Percentiles rank a stretch among this genome's conserved stretches.
Evolutionary conservation across 2,329 filamentous ascomycete species (phyloP).

Genomic region (Sclerotinia borealis): DNA sequence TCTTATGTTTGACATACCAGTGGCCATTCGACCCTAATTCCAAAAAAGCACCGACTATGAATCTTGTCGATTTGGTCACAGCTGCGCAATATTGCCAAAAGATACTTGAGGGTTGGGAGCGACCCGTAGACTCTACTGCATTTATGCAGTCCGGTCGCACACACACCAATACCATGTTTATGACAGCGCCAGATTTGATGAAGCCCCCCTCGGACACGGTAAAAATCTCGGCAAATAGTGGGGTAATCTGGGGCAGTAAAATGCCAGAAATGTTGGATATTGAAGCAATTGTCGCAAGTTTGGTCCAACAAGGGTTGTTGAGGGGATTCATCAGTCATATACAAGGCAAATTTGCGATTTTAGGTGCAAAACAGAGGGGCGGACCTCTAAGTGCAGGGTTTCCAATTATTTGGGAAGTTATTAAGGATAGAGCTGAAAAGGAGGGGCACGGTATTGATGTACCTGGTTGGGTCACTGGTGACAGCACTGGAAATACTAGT

Average conservation of each 20-base stretch:
- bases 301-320: slow-evolving; percentile 75
- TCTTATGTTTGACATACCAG: slow-evolving; percentile 74
- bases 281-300: slow-evolving; percentile 69
- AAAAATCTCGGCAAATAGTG: slow-evolving; percentile 50
- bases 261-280: slow-evolving; percentile 56
- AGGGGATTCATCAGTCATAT: slow-evolving; percentile 79
- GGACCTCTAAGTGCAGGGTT: slow-evolving; percentile 66
- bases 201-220: slow-evolving; percentile 42
- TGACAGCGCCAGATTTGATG: slow-evolving; percentile 38
- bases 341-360: slow-evolving; percentile 72
- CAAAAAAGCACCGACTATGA: slow-evolving; percentile 66
- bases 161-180: slow-evolving; percentile 44
- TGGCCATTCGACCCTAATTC: slow-evolving; percentile 52
- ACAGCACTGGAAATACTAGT: slow-evolving; percentile 30
- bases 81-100: slow-evolving; percentile 61
- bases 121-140: slow-evolving; percentile 28
- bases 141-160: slow-evolving; percentile 29
- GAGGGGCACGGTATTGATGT: slow-evolving; percentile 50
- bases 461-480: slow-evolving; percentile 65
- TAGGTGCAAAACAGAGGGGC: slow-evolving; percentile 63
- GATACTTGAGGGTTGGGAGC: slow-evolving; percentile 51
- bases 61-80: slow-evolving; percentile 61
- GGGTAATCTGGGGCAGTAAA: slow-evolving; percentile 58
- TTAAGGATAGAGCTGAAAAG: slow-evolving; percentile 53
- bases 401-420: slow-evolving; percentile 65